phyloP scores from a whole-genome alignment of 176 grass and related monocot species.

The Carex pumila region DNA sequence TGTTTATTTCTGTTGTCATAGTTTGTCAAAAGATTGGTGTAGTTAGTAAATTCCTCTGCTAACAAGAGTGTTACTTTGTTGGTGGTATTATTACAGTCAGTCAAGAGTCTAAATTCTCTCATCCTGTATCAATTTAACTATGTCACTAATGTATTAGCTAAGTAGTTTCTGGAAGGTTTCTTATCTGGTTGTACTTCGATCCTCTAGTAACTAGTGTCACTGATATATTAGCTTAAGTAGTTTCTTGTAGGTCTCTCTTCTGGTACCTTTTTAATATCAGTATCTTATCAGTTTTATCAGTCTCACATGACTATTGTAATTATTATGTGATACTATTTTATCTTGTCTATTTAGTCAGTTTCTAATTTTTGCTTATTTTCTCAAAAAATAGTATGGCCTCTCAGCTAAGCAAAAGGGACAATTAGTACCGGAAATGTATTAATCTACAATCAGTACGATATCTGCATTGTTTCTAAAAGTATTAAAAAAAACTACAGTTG shows the following conservation, averaged over 20 bases:
- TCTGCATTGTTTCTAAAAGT: neutral
- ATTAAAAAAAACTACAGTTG: neutral
- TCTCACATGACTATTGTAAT: neutral
- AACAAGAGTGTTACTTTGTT: neutral
- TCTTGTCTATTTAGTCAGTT: neutral
- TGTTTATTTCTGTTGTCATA: constrained; percentile 5
- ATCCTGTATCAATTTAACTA: neutral
- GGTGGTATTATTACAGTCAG: neutral
- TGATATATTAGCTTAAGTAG: neutral
- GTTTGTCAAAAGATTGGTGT: neutral
- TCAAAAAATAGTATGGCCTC: neutral
- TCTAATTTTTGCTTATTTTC: neutral
- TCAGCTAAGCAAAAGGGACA: neutral
- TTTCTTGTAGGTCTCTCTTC: neutral
- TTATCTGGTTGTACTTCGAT: neutral
- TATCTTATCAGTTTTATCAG: neutral
- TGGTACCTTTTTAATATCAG: neutral
- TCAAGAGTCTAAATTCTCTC: neutral
- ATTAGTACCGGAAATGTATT: neutral
- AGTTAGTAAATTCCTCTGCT: neutral
- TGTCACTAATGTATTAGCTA: neutral
- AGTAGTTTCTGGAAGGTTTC: neutral
- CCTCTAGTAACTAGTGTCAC: neutral
- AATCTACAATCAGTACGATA: neutral
- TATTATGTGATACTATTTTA: neutral